Evolutionary conservation across 345 rosid species (phyloP).

Genomic region (Leavenworthia alabamica): DNA sequence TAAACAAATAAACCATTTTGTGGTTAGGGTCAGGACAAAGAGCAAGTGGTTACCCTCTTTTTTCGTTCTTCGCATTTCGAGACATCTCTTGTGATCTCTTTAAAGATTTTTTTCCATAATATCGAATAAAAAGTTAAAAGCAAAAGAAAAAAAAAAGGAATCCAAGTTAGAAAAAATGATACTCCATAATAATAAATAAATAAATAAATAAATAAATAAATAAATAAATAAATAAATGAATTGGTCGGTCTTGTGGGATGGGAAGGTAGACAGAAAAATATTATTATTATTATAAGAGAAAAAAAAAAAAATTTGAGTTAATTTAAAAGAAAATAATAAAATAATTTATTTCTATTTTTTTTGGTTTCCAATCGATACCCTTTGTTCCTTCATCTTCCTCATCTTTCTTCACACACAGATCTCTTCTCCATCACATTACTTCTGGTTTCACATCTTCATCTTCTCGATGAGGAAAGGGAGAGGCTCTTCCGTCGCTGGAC

Average conservation of each 20-base stretch:
- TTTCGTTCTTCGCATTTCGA: slow-evolving; percentile 27
- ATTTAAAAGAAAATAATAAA: not conserved
- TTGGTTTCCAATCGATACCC: slow-evolving; percentile 17
- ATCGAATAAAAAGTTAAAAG: slow-evolving; percentile 27
- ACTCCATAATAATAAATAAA: slow-evolving; percentile 4
- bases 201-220: not conserved
- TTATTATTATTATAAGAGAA: not conserved
- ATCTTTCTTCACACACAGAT: slow-evolving; percentile 20
- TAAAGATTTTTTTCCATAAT: not conserved
- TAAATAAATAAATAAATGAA: not conserved
- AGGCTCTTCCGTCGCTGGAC: slow-evolving; percentile 35
- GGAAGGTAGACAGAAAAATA: slow-evolving; percentile 26
- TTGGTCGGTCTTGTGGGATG: slow-evolving; percentile 30
- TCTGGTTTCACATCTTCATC: not conserved
- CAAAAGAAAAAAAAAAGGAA: slow-evolving; percentile 19
- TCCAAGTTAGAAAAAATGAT: slow-evolving; percentile 17
- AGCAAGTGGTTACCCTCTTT: slow-evolving; percentile 30
- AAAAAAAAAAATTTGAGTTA: not conserved
- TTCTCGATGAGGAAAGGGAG: slow-evolving; percentile 57
- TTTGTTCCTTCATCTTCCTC: slow-evolving; percentile 12
- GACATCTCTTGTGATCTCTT: slow-evolving; percentile 30
- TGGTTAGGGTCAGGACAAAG: slow-evolving; percentile 35
- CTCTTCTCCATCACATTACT: slow-evolving; percentile 27
- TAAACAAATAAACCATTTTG: slow-evolving; percentile 20
- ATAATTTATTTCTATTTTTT: not conserved